Evolutionary conservation across 192 early-diverging fungal genomes (phyloP), one percentile per base, ranked within the genome.

Genomic region (Backusella tuberculispora): DNA sequence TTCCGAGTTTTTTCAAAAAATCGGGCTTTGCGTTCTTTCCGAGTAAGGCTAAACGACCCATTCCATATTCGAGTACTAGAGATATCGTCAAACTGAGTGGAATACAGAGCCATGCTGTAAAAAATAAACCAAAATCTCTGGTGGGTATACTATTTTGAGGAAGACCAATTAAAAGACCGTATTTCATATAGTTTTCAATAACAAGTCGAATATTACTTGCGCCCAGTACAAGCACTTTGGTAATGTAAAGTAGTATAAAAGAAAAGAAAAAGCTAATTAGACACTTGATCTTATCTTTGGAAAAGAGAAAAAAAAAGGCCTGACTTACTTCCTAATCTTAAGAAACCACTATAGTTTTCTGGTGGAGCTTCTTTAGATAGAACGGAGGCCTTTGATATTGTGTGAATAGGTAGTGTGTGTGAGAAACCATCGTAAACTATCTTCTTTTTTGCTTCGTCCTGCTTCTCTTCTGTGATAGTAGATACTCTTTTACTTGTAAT

Each of bases 121-220:
- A 78, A 15, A 85, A 84, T 26, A 88, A 56, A 38, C 79, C 75
- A 85, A 87, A 92, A 80, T 94, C 93, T 71, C 80, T 76, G 48
- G 60, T 50, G n/a, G 85, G 79, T 14, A 90, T 77, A 9, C 84
- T 81, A 47, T 69, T 43, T 73, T 89, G 88, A 21, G 93, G 94
- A 21, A 92, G 79, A 48, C 85, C 85, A 71, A 96, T 85, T 26
- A 96, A 81, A 40, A 96, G 87, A 43, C 95, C 95, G 70, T 97
- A 96, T 76, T 97, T 95, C 76, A 91, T 78, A 76, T 91, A 94
- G 79, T 97, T 97, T 76, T 97, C 95, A 50, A 95, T 90, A 47
- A 94, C 90, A 63, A 96, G 85, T 6, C 95, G 92, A 48, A 96
- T 80, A 69, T 93, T 93, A 78, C 91, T 91, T 29, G 92, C 95